phyloP scores from a whole-genome alignment of 2,329 filamentous ascomycete species.

The Calonectria fujianensis region DNA sequence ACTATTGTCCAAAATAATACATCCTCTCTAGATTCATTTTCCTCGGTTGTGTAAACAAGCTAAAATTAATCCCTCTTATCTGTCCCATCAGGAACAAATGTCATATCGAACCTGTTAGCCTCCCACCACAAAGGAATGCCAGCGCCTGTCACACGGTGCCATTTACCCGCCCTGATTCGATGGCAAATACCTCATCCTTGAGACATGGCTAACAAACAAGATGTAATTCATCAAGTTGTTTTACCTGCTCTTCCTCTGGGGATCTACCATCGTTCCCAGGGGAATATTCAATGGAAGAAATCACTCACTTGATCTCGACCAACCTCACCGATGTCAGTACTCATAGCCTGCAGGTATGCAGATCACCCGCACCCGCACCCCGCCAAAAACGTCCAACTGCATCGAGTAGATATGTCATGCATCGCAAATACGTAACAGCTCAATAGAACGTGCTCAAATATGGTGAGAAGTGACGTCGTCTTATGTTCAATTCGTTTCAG shows the following conservation, averaged over 20 bases:
- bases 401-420: constrained; percentile 26
- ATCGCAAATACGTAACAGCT: not conserved
- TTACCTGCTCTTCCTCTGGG: not conserved
- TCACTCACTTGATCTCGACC: not conserved
- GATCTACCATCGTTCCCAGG: not conserved
- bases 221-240: not conserved
- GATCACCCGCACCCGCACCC: constrained; percentile 39
- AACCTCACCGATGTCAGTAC: not conserved
- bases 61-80: not conserved
- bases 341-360: constrained; percentile 32
- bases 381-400: constrained; percentile 26
- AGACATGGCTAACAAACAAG: not conserved
- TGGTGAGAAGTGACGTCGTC: not conserved
- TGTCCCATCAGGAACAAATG: not conserved
- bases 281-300: constrained; percentile 9
- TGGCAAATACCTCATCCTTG: not conserved
- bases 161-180: not conserved
- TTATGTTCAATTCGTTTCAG: constrained; percentile 26
- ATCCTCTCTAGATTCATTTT: not conserved
- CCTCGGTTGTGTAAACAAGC: not conserved
- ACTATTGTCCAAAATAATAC: not conserved
- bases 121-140: constrained; percentile 8
- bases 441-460: too few relatives aligned
- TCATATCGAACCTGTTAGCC: not conserved
- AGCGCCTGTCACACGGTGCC: not conserved